Conservation (phyloP, 1,139 yeast species). For the Debaryomyces fabryi region DNA sequence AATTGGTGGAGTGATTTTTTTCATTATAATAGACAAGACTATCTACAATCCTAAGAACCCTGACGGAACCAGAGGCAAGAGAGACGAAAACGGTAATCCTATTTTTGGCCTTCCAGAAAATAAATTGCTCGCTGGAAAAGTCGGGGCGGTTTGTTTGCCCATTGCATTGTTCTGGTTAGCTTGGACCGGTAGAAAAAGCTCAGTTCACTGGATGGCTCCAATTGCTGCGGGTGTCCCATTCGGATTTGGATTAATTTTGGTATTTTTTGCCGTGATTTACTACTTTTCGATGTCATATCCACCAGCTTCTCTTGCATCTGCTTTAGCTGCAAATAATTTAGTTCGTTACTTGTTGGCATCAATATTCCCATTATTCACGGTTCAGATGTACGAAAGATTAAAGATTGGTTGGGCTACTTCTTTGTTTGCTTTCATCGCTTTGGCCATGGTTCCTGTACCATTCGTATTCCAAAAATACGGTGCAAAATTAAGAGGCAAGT, state of each 20-base stretch:
- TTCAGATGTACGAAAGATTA: constrained; percentile 45
- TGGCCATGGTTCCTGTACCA: constrained; percentile 40
- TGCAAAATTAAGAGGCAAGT: constrained; percentile 49
- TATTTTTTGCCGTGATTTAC: constrained; percentile 71
- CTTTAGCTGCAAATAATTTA: constrained; percentile 78
- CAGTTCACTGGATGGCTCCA: constrained; percentile 84
- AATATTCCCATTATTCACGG: constrained; percentile 48
- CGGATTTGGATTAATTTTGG: constrained; percentile 71
- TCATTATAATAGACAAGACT: constrained; percentile 50
- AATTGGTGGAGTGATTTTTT: constrained; percentile 52
- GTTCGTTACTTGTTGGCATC: constrained; percentile 71
- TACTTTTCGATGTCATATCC: constrained; percentile 79
- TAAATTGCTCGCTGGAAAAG: constrained; percentile 48
- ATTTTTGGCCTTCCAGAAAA: constrained; percentile 44
- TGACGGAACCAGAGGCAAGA: constrained; percentile 62
- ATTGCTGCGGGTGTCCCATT: constrained; percentile 74
- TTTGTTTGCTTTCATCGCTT: constrained; percentile 38
- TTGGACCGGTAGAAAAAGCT: constrained; percentile 61
- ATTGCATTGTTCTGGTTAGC: constrained; percentile 79
- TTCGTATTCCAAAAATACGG: constrained; percentile 60
- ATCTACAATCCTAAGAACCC: constrained; percentile 58
- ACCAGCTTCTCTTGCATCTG: constrained; percentile 72
- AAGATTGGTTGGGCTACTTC: constrained; percentile 44
- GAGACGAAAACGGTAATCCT: constrained; percentile 57
- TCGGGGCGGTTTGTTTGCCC: constrained; percentile 68